A percentile compares a stretch with the other conserved stretches of the same genome.
Evolutionary conservation across 441 rosid species (phyloP).

Genomic region (Populus trichocarpa): DNA sequence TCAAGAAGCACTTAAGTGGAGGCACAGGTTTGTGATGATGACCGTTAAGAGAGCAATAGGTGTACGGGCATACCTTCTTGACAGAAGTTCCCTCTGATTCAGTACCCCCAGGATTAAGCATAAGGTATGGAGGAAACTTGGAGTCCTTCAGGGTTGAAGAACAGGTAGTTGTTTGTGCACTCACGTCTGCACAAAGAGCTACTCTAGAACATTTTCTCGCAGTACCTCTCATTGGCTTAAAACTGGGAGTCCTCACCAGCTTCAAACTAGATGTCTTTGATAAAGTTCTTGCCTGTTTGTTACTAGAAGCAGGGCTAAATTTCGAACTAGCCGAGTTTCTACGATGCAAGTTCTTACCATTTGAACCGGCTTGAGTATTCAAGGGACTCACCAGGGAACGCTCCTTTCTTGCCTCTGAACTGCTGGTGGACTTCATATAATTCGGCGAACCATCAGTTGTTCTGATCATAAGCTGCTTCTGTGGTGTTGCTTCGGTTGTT

Average conservation of each 20-base stretch:
- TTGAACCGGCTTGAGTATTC: conserved; percentile 24
- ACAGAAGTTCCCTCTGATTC: conserved; percentile 70
- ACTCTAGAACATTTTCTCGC: conserved; percentile 42
- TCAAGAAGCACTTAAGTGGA: conserved; percentile 71
- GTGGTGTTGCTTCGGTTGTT: conserved; percentile 22
- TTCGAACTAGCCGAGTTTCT: conserved; percentile 27
- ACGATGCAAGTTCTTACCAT: conserved; percentile 25
- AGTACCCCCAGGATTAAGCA: conserved; percentile 58
- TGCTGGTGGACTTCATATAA: conserved; percentile 84
- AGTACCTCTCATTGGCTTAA: conserved; percentile 46
- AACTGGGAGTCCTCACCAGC: conserved; percentile 55
- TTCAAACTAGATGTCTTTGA: conserved; percentile 48
- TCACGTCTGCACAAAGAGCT: conserved; percentile 42
- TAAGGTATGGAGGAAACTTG: conserved; percentile 62
- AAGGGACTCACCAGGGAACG: conserved; percentile 39
- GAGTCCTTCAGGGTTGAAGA: conserved; percentile 85
- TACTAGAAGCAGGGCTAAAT: conserved; percentile 34
- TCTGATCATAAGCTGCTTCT: conserved; percentile 36
- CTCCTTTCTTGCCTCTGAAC: conserved; percentile 81
- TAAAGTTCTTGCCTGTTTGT: conserved; percentile 26
- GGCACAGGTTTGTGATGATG: conserved; percentile 64
- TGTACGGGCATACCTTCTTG: conserved; percentile 74
- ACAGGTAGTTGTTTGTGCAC: conserved; percentile 68
- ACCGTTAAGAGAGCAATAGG: conserved; percentile 87
- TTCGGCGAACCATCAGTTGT: conserved; percentile 48